These are phyloP conservation scores for Poa annua DNA, from an alignment of 176 grass and related monocot species.

Conservation along the genomic window DNA sequence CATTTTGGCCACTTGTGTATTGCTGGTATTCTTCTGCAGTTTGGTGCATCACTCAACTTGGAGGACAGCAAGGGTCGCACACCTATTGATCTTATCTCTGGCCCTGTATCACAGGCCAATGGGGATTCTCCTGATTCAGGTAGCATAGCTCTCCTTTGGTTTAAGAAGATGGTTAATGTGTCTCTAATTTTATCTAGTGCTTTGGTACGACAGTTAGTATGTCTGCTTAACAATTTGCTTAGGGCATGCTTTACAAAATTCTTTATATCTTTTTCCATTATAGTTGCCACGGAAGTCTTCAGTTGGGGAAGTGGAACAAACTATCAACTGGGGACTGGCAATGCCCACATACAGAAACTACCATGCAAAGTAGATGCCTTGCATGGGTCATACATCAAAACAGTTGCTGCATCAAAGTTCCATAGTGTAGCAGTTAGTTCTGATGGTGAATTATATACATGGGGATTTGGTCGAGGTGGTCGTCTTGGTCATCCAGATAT, in stretches of 20 bases:
- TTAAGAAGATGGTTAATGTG: conserved; percentile 21
- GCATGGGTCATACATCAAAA: conserved; percentile 80
- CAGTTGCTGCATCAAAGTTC: conserved; percentile 84
- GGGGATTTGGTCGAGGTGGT: conserved; percentile 97
- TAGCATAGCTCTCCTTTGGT: conserved; percentile 50
- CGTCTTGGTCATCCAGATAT: conserved; percentile 95
- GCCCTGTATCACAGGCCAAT: conserved; percentile 72
- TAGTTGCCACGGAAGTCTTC: conserved; percentile 93
- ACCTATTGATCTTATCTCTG: conserved; percentile 89
- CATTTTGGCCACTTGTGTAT: conserved; percentile 95
- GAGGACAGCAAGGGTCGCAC: conserved; percentile 90
- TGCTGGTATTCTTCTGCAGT: conserved; percentile 78
- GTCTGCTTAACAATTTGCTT: conserved; percentile 37
- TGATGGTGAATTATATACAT: conserved; percentile 92
- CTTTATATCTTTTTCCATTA: conserved; percentile 44
- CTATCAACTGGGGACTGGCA: conserved; percentile 96
- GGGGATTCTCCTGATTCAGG: conserved; percentile 76
- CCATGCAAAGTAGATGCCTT: conserved; percentile 98
- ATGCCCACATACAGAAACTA: conserved; percentile 95
- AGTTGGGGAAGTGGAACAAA: conserved; percentile 99
- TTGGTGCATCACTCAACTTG: conserved; percentile 81
- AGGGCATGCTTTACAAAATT: conserved; percentile 44
- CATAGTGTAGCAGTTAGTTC: conserved; percentile 90
- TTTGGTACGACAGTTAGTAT: conserved; percentile 1
- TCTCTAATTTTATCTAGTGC: conserved; percentile 27